These are phyloP conservation scores for Trichoderma koningii DNA, from an alignment of 2,329 filamentous ascomycete genomes.

Conservation along the genomic window DNA sequence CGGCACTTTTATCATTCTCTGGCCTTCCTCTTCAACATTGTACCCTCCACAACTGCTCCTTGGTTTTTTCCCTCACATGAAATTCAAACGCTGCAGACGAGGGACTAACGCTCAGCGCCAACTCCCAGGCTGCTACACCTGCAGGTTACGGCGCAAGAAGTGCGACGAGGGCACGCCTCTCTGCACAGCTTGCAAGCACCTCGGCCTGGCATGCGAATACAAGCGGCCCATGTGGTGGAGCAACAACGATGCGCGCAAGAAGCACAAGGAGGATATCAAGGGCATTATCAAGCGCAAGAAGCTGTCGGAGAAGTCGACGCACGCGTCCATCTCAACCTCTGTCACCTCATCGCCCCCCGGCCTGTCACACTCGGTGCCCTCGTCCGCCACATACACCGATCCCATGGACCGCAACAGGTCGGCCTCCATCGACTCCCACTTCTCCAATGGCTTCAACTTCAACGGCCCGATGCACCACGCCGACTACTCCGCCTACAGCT, in stretches of 20 bases:
- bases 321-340: slow-evolving; percentile 54
- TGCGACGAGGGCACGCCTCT: slow-evolving; percentile 65
- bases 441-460: slow-evolving; percentile 72
- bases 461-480: slow-evolving; percentile 59
- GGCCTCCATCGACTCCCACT: slow-evolving; percentile 78
- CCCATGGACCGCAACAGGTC: slow-evolving; percentile 72
- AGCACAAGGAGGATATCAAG: slow-evolving; percentile 95
- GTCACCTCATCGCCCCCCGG: slow-evolving; percentile 74
- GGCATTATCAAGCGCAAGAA: slow-evolving; percentile 97
- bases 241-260: slow-evolving; percentile 80
- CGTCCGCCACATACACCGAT: slow-evolving; percentile 78
- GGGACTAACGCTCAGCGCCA: not conserved
- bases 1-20: no score
- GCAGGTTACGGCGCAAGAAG: slow-evolving; percentile 67
- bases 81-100: not conserved
- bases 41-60: not conserved
- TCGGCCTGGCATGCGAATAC: slow-evolving; percentile 90
- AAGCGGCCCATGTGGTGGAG: slow-evolving; percentile 97
- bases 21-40: no score
- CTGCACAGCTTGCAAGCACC: slow-evolving; percentile 68
- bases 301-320: slow-evolving; percentile 77
- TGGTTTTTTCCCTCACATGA: not conserved
- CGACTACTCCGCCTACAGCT: slow-evolving; percentile 64
- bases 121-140: slow-evolving; percentile 64
- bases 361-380: slow-evolving; percentile 78